Percentiles rank a stretch among this genome's conserved stretches.
phyloP scores from a whole-genome alignment of 1,139 yeast species.

The Suhomyces anneliseae region DNA sequence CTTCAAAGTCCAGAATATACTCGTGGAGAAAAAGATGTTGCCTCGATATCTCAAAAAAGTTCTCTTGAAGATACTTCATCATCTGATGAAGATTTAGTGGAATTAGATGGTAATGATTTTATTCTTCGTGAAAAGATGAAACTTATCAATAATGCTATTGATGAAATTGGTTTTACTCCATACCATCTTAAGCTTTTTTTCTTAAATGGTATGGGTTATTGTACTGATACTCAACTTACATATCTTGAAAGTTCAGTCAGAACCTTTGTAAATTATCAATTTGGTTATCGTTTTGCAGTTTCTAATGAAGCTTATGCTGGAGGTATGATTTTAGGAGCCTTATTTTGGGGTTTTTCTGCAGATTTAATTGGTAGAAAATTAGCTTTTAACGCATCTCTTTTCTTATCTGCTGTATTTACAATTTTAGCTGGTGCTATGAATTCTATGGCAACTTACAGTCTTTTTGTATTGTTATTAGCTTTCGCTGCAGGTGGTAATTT shows the following conservation, averaged over 20 bases:
- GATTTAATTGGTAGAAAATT: conserved; percentile 28
- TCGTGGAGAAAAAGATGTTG: conserved; percentile 4
- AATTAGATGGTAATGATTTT: conserved; percentile 25
- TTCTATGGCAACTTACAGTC: conserved; percentile 28
- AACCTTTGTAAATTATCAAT: conserved; percentile 43
- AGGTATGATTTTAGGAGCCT: conserved; percentile 58
- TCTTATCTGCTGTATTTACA: conserved; percentile 24
- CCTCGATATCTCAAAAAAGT: conserved; percentile 4
- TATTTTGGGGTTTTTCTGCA: conserved; percentile 28
- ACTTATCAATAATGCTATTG: conserved; percentile 46
- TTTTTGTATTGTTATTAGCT: conserved; percentile 25
- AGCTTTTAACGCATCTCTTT: conserved; percentile 38
- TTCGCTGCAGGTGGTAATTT: conserved; percentile 33
- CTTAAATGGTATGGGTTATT: conserved; percentile 63
- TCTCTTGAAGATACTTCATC: conserved; percentile 7
- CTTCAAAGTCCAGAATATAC: background rate
- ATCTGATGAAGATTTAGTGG: conserved; percentile 18
- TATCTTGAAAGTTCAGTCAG: conserved; percentile 40
- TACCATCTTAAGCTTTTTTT: conserved; percentile 42
- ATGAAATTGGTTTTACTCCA: conserved; percentile 54
- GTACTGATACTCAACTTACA: conserved; percentile 59
- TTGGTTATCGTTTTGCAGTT: conserved; percentile 35
- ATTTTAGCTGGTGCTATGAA: conserved; percentile 33
- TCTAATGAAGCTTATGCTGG: conserved; percentile 25
- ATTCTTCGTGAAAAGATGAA: conserved; percentile 37